Evolutionary conservation across 345 rosid species (phyloP).

Genomic region (Luvunga scandens): DNA sequence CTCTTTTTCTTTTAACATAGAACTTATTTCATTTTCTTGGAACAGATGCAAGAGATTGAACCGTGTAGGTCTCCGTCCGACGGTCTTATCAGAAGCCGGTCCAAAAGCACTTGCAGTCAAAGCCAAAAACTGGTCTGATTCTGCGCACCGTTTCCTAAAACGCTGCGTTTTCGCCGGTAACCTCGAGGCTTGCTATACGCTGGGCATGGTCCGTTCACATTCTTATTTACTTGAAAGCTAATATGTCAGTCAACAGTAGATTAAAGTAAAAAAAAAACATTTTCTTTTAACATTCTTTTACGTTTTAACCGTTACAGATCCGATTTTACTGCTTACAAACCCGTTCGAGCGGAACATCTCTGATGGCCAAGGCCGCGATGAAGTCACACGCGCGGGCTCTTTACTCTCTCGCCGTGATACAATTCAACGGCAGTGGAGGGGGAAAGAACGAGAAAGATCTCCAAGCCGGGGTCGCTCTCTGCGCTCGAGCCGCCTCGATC

Average conservation of each 20-base stretch:
- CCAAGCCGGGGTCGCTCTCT: constrained; percentile 57
- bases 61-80: constrained; percentile 33
- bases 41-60: constrained; percentile 53
- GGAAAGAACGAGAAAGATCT: constrained; percentile 50
- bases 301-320: constrained; percentile 39
- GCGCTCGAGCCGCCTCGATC: constrained; percentile 57
- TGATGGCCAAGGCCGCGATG: constrained; percentile 68
- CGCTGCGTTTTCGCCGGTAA: constrained; percentile 55
- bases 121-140: constrained; percentile 54
- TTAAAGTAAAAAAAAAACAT: too few relatives aligned
- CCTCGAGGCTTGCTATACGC: constrained; percentile 47
- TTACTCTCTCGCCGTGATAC: constrained; percentile 58
- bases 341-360: constrained; percentile 46
- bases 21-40: neutral
- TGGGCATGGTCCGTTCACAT: constrained; percentile 58
- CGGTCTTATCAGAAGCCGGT: constrained; percentile 48
- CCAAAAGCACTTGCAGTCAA: constrained; percentile 38
- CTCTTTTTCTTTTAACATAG: neutral
- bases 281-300: neutral
- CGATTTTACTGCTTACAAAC: constrained; percentile 64
- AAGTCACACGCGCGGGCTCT: constrained; percentile 59
- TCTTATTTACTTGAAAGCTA: neutral
- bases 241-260: too few relatives aligned
- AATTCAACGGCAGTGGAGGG: constrained; percentile 75
- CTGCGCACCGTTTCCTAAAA: constrained; percentile 52